Evolutionary conservation across 2,329 filamentous ascomycete species (phyloP), one percentile per base, ranked within the genome.

Genomic region (Fusarium acutatum): DNA sequence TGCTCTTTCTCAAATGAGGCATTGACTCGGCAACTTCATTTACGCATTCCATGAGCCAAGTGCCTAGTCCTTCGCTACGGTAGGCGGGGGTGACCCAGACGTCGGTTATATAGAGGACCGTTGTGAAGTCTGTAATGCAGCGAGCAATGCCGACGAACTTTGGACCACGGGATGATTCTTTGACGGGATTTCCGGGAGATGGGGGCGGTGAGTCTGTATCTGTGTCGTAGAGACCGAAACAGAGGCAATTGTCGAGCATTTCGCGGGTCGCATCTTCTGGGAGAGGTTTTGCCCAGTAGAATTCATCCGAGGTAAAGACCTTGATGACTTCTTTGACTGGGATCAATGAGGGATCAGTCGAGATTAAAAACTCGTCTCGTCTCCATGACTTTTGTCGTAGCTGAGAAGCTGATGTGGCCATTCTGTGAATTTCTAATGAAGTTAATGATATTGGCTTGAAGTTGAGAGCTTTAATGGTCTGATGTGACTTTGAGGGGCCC

Each of bases 81-180:
- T 88, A 86, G 41, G 84, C 81, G 0, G 86, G 82, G 2, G 88
- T 77, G 8, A 93, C 82, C 78, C 89, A 93, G 6, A 92, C 87
- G 72, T 93, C 91, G 2, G 90, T 90, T 32, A 82, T 52, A 47
- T 92, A 93, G 7, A 86, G 86, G 70, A 92, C 89, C 0, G 90
- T 91, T 20, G 87, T 84, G 70, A 86, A 86, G 78, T 93, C 92
- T 3, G 91, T 94, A 49, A 93, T 80, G n/a, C 91, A 80, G n/a
- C 91, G 78, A 3, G 78, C 74, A 26, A 82, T 63, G 26, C 81
- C 81, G n/a, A 82, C 61, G 40, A 81, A 67, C 5, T 41, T 70
- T 5, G 20, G 44, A 1, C 17, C 15, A 2, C 15, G 2, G 2
- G 22, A 3, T 3, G 28, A 15, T 0, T 24, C 1, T 4, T 15